phyloP scores from a whole-genome alignment of 371 early-diverging fungal species.

The Nosema muscidifuracis region DNA sequence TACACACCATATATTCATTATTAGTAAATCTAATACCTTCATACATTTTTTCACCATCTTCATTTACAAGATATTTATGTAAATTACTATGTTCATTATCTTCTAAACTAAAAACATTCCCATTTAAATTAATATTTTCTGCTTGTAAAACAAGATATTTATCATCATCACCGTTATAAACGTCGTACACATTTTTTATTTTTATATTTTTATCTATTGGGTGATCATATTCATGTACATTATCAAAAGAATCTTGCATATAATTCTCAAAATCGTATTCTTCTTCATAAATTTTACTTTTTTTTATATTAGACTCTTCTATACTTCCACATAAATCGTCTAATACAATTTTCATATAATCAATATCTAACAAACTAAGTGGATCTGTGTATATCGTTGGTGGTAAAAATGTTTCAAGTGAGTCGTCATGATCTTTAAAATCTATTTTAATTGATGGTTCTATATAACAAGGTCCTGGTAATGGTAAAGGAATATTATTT shows the following conservation, averaged over 20 bases:
- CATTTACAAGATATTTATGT: neutral
- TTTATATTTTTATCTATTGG: slow-evolving; percentile 20
- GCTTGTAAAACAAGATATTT: neutral
- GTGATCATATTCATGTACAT: slow-evolving; percentile 24
- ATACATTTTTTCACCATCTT: neutral
- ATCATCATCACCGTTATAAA: neutral
- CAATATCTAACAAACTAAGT: slow-evolving; percentile 27
- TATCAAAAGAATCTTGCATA: slow-evolving; percentile 34
- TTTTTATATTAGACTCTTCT: slow-evolving; percentile 16
- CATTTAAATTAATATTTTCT: neutral
- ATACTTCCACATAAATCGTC: slow-evolving; percentile 3
- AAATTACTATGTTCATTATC: slow-evolving; percentile 9
- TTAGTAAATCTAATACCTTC: neutral
- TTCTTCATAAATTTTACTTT: slow-evolving; percentile 12
- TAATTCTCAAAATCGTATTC: slow-evolving; percentile 34
- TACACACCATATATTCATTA: slow-evolving; percentile 8
- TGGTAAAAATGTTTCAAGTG: slow-evolving; percentile 22
- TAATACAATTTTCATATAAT: slow-evolving; percentile 28
- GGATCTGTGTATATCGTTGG: slow-evolving; percentile 28
- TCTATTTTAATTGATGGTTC: slow-evolving; percentile 30
- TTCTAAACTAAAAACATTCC: neutral
- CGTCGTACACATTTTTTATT: slow-evolving; percentile 19
- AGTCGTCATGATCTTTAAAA: slow-evolving; percentile 28
- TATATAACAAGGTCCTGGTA: slow-evolving; percentile 37
- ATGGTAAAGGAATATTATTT: slow-evolving; percentile 29